phyloP scores from a whole-genome alignment of 75 land plant species.

The Selaginella moellendorffii region DNA sequence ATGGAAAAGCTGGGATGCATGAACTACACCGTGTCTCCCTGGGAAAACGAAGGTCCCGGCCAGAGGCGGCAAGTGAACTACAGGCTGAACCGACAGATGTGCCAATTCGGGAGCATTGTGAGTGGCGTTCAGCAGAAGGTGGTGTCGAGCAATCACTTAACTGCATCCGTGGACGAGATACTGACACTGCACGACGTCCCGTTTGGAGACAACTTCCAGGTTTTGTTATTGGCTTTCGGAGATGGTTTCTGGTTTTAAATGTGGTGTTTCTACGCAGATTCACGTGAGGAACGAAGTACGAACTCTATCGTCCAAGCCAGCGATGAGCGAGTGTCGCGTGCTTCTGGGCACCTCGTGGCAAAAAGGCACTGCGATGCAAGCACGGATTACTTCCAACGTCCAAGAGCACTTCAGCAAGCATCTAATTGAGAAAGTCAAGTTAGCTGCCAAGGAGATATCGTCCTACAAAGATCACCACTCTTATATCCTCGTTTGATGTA shows the following conservation, averaged over 20 bases:
- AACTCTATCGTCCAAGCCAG: constrained; percentile 27
- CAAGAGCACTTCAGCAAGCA: constrained; percentile 37
- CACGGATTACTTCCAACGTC: constrained; percentile 49
- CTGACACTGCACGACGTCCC: constrained; percentile 56
- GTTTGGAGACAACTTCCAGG: constrained; percentile 62
- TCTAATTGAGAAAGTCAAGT: constrained; percentile 31
- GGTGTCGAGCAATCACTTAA: constrained; percentile 13
- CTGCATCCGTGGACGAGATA: constrained; percentile 36
- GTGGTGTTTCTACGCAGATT: constrained; percentile 33
- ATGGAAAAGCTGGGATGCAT: constrained; percentile 46
- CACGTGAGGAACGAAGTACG: constrained; percentile 58
- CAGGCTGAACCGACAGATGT: constrained; percentile 42
- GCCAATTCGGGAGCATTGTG: constrained; percentile 48
- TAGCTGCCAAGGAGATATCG: constrained; percentile 30
- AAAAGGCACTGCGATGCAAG: constrained; percentile 55
- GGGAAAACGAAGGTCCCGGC: constrained; percentile 37
- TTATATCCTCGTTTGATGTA: neutral
- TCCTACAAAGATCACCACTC: constrained; percentile 10
- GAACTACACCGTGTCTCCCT: constrained; percentile 35
- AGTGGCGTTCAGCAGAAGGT: constrained; percentile 48
- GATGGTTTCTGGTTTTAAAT: neutral
- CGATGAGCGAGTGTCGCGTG: constrained; percentile 33
- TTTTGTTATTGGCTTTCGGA: constrained; percentile 13
- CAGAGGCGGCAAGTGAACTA: constrained; percentile 39
- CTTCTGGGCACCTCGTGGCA: constrained; percentile 68